Conservation (phyloP, 1,284 basidiomycete genomes). For the Taiwanofungus camphoratus region DNA sequence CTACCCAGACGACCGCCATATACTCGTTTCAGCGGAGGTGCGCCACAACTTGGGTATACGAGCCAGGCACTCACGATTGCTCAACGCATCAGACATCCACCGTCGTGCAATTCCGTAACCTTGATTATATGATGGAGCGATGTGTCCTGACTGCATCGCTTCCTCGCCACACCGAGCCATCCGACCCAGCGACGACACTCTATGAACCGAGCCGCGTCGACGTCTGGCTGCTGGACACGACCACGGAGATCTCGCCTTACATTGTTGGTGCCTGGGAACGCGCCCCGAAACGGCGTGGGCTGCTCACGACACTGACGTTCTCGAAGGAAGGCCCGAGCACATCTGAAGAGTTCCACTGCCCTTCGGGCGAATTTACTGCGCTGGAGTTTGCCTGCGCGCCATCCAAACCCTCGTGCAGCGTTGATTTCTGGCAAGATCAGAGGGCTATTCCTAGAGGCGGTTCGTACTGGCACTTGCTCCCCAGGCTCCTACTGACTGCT, state of each 20-base stretch:
- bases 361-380: conserved; percentile 12
- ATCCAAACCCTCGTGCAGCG: conserved; percentile 3
- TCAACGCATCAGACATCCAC: conserved; percentile 11
- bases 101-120: conserved; percentile 13
- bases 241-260: conserved; percentile 13
- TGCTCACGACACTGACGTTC: conserved; percentile 12
- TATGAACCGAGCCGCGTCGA: conserved; percentile 8
- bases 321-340: conserved; percentile 2
- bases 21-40: conserved; percentile 8
- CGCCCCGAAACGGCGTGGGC: conserved; percentile 8
- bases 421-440: conserved; percentile 18
- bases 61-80: no score
- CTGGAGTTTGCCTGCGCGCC: conserved; percentile 15
- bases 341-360: conserved; percentile 13
- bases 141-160: conserved; percentile 11
- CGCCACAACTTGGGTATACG: no score
- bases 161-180: conserved; percentile 1
- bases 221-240: conserved; percentile 13
- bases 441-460: conserved; percentile 11
- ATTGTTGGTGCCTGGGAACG: conserved; percentile 7
- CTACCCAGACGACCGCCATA: conserved; percentile 16
- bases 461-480: conserved; percentile 3
- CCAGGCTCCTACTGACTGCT: background rate
- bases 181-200: conserved; percentile 9
- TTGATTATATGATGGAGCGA: conserved; percentile 18